Evolutionary conservation across 1,139 yeast genomes (phyloP).

Genomic region (Candida sanyaensis): DNA sequence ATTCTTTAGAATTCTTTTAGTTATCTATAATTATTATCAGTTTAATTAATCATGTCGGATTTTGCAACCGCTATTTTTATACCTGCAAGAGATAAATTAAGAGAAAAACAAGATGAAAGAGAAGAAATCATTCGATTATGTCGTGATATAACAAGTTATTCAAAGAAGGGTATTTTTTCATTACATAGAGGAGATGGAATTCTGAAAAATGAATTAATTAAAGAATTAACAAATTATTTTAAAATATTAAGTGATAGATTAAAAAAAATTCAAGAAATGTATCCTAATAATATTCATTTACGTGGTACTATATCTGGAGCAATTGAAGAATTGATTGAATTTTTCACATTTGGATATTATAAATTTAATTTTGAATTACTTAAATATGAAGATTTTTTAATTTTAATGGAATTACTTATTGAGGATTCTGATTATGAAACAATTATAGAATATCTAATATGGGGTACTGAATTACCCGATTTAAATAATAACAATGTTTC

Average conservation of each 20-base stretch:
- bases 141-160: conserved; percentile 37
- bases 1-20: neutral
- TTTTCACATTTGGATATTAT: conserved; percentile 35
- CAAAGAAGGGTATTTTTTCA: conserved; percentile 42
- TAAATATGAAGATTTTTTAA: conserved; percentile 18
- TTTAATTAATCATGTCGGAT: conserved; percentile 1
- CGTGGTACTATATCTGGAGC: conserved; percentile 29
- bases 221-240: conserved; percentile 19
- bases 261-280: conserved; percentile 13
- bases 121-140: conserved; percentile 36
- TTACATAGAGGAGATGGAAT: conserved; percentile 25
- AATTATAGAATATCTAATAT: conserved; percentile 2
- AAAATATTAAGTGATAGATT: conserved; percentile 18
- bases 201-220: conserved; percentile 6
- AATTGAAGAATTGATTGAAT: conserved; percentile 41
- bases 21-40: neutral
- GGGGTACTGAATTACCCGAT: neutral
- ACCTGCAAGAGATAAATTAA: conserved; percentile 19
- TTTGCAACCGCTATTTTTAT: conserved; percentile 13
- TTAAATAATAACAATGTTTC: neutral
- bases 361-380: conserved; percentile 19
- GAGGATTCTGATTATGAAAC: neutral
- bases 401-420: conserved; percentile 16
- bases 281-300: conserved; percentile 17
- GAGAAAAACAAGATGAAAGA: conserved; percentile 30